Evolutionary conservation across 2,329 filamentous ascomycete genomes (phyloP), one percentile per base, ranked within the genome.

Genomic region (Pleoardoris graminearum): DNA sequence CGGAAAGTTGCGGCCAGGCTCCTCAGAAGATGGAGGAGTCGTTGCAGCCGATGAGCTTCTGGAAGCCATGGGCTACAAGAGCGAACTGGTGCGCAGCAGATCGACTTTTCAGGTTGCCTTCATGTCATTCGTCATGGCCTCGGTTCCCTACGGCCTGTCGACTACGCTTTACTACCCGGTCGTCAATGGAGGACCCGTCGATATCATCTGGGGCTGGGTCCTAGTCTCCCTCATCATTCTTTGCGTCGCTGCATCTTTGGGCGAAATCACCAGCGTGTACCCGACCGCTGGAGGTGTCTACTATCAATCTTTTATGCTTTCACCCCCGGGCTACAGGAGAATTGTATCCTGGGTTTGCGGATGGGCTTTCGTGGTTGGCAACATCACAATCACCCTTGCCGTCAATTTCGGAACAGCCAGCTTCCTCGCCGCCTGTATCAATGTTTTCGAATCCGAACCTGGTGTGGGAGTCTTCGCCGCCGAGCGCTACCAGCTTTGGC

Each of bases 371-470:
- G 82, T 90, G 16, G 85, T 90, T 46, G 89, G 89, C 53, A 91
- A 91, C 75, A 87, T 91, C 70, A 90, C 87, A 60, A 92, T 92
- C 61, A 91, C 88, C 0, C 78, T 91, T n/a, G 83, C 87, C n/a
- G 88, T 91, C 68, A 89, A 90, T 76, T 91, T 91, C 63, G 89
- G 87, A 66, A 81, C 80, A n/a, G 75, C 80, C 3, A 71, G 80
- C 14, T 82, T 83, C 70, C 69, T 83, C 45, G 74, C 81, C 58
- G 78, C 76, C 39, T 82, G 80, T 59, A 75, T 84, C 66, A 82
- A 83, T 60, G 77, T 83, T 49, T 84, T 82, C 63, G 76, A 79
- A 55, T 68, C 70, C 43, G 72, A 71, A 10, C 70, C 75, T 3
- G 80, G 78, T 14, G 72, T 76, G 19, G 76, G 76, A 16, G 74